phyloP scores from a whole-genome alignment of 1,284 basidiomycete genomes.

The Ganoderma resinaceum region DNA sequence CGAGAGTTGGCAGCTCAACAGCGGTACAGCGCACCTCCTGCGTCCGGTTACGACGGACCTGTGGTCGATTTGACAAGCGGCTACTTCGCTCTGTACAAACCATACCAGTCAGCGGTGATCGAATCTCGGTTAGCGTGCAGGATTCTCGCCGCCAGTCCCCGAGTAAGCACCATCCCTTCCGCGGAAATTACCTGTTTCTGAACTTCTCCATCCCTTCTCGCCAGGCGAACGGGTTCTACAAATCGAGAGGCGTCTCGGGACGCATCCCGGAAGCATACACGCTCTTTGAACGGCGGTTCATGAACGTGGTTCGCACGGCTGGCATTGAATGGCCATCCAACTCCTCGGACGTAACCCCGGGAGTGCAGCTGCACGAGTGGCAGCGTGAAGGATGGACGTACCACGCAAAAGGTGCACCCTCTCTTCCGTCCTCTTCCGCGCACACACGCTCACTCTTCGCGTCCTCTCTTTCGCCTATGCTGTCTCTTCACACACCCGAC shows the following conservation, averaged over 20 bases:
- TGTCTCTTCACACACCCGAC: neutral
- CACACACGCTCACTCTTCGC: conserved; percentile 6
- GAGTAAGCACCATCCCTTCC: conserved; percentile 54
- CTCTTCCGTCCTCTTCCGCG: conserved; percentile 2
- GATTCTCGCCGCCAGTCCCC: conserved; percentile 88
- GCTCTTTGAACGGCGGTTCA: conserved; percentile 85
- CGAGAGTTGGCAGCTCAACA: conserved; percentile 42
- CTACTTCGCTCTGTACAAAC: conserved; percentile 89
- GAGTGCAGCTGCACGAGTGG: conserved; percentile 88
- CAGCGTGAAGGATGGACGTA: conserved; percentile 95
- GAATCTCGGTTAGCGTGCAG: conserved; percentile 67
- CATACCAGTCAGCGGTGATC: conserved; percentile 83
- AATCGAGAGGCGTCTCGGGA: conserved; percentile 87
- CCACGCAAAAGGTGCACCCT: conserved; percentile 88
- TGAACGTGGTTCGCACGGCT: conserved; percentile 65
- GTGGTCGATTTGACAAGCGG: conserved; percentile 87
- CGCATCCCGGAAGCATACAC: conserved; percentile 97
- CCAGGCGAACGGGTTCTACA: conserved; percentile 95
- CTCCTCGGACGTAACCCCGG: conserved; percentile 41
- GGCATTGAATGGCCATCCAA: conserved; percentile 52
- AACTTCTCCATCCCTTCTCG: conserved; percentile 9
- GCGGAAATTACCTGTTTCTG: conserved; percentile 12
- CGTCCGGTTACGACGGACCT: conserved; percentile 42
- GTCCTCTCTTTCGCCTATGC: conserved; percentile 11
- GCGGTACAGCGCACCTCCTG: conserved; percentile 8